Conservation (phyloP, 2,329 filamentous ascomycete genomes). For the Sporothrix sp. region DNA sequence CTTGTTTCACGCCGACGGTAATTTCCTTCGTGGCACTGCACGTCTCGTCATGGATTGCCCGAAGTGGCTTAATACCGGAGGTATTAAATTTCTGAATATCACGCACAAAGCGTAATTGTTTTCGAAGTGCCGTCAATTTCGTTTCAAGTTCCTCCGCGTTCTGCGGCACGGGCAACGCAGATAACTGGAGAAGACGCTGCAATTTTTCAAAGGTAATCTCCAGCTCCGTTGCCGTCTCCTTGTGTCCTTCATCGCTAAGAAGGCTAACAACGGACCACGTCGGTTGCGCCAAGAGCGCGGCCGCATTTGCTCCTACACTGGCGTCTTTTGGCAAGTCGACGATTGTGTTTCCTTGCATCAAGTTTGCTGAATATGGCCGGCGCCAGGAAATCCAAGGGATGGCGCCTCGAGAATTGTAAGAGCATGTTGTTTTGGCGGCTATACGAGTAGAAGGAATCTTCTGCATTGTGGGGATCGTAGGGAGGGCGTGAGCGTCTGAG, state of each 20-base stretch:
- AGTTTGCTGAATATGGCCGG: too few species aligned
- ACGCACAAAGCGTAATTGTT: conserved; percentile 85
- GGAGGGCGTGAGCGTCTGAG: too few species aligned
- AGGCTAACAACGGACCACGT: conserved; percentile 78
- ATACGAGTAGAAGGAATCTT: too few species aligned
- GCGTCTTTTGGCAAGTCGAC: conserved; percentile 1
- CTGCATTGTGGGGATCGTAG: too few species aligned
- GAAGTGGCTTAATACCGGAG: conserved; percentile 59
- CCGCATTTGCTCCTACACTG: too few species aligned
- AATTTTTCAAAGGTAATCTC: conserved; percentile 58
- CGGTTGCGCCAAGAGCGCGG: conserved; percentile 41
- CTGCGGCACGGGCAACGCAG: conserved; percentile 77
- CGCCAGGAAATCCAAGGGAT: too few species aligned
- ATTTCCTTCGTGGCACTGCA: conserved; percentile 41
- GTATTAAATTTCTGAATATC: conserved; percentile 76
- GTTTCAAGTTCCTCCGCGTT: conserved; percentile 41
- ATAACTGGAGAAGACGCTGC: conserved; percentile 77
- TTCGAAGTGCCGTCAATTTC: conserved; percentile 66
- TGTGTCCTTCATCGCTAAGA: conserved; percentile 31
- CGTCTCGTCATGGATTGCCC: conserved; percentile 75
- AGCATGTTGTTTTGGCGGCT: too few species aligned
- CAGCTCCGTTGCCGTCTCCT: conserved; percentile 22
- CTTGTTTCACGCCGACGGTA: conserved; percentile 47
- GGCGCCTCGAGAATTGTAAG: too few species aligned
- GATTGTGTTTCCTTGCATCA: neutral